Base-by-base conservation (phyloP, 345 rosid genomes). In the Acer yangbiense region DNA sequence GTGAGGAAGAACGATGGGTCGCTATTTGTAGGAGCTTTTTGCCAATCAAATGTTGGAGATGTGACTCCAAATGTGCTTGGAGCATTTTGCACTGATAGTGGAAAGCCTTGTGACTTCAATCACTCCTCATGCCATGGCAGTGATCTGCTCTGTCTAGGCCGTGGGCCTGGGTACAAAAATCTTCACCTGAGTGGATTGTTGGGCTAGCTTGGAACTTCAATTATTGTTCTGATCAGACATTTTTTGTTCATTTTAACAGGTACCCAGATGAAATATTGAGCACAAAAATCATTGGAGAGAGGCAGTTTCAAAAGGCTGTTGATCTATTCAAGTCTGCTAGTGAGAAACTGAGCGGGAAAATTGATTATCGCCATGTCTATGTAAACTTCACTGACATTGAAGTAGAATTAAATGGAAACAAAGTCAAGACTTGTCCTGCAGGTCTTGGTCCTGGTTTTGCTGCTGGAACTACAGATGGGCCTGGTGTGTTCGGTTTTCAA, bases 1-100 rank as follows among this genome's bases (percentile, higher is more conserved):
- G 90, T 83, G 68, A 87, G 91, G 83, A 90, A 84, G 70, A 84
- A 85, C 69, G 76, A 84, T 14, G 87, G 88, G 25, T 80, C 83
- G 1, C 25, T 41, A 41, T 88, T 88, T 77, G 90, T 88, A 5
- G 90, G 90, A 16, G 90, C 93, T 4, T 90, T 88, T 72, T 88
- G 90, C 76, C 89, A 90, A 72, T 88, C 93, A 50, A 90, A 88
- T 67, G 91, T 87, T 3, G 90, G 93, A 68, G 93, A 90, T 58
- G 90, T 90, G 67, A 81, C 80, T 18, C 91, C 90, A 41, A 90
- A 88, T 74, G 91, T 90, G 83, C 77, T 90, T 1, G 91, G 91
- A 75, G 88, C 91, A 9, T 90, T 87, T 68, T 88, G 92, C 79
- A 83, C 25, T 3, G 84, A 89, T 68, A 85, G 71, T 2, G 91